Base-by-base conservation (phyloP, 202 grass and related monocot species). In the Carex arenaria region DNA sequence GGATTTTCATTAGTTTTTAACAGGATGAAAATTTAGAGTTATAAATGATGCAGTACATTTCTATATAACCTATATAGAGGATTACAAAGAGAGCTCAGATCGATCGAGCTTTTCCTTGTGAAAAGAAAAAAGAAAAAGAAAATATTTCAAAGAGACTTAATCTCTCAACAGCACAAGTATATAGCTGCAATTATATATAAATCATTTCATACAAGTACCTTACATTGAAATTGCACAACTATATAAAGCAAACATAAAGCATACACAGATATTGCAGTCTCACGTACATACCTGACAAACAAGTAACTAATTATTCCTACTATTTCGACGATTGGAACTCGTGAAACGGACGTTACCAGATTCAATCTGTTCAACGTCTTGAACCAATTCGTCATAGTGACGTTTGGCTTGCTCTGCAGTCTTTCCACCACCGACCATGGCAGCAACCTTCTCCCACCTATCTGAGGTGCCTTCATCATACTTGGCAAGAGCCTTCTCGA, bases 351-450 rank as follows among this genome's bases (percentile, higher is more conserved):
- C 42, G 11, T 82, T 82, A 31, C 84, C 67, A 61, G 43, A 28
- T 84, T 91, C 85, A 67, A 88, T 87, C 72, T 66, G 62, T 74
- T 60, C 68, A 63, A 91, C 32, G 59, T 94, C 80, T 19, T 72
- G 61, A 23, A 86, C 26, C 74, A 94, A 85, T 19, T 47, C 17
- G 40, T 81, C 87, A 79, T 75, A 94, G 85, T 94, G 92, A 54
- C 85, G 84, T 73, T 55, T 86, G 14, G 84, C 85, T 62, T 94
- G 89, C 23, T 94, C 89, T 31, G 75, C 87, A 20, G 92, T 94
- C 85, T 83, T 94, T 19, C 92, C 92, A 11, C 92, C 92, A 82
- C 92, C 89, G 32, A 94, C 92, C 75, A 79, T 90, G 28, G 87
- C 83, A 6, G 92, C 92, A 59, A 94, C 83, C 59, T 86, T 87